These are phyloP conservation scores for Globisporangium cederbergense DNA, from an alignment of 352 stramenopile genomes.

Conservation along the genomic window DNA sequence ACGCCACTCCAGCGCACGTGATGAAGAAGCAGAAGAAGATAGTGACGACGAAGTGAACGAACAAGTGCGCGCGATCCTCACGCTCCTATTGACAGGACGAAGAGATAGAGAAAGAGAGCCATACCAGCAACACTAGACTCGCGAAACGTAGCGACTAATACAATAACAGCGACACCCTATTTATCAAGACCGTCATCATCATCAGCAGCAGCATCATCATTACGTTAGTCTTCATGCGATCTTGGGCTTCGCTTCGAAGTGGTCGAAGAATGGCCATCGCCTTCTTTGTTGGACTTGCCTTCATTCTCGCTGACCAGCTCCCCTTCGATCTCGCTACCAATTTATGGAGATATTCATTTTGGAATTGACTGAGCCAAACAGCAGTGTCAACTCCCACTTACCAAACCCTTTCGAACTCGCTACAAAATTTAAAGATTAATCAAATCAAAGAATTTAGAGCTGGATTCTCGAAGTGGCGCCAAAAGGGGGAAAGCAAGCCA, in stretches of 20 bases:
- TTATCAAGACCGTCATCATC: conserved; percentile 3
- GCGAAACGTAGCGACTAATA: conserved; percentile 5
- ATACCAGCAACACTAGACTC: conserved; percentile 6
- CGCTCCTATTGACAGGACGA: not conserved
- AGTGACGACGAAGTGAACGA: not conserved
- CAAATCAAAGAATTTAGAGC: not conserved
- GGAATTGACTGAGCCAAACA: not conserved
- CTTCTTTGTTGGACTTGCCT: no score
- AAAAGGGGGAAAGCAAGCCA: not conserved
- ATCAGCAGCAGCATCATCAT: not conserved
- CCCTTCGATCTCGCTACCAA: not conserved
- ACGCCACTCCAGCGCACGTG: not conserved
- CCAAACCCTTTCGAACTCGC: not conserved
- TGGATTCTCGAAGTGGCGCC: not conserved
- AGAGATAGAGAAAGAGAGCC: not conserved
- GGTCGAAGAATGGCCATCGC: not conserved
- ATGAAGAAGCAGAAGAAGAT: conserved; percentile 1
- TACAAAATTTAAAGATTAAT: not conserved
- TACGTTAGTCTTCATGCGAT: no score
- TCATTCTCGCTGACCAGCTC: not conserved
- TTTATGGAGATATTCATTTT: not conserved
- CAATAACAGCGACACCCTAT: conserved; percentile 13
- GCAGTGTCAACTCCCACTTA: no score
- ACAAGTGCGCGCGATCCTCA: not conserved
- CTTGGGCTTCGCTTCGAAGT: not conserved